phyloP scores from a whole-genome alignment of 441 rosid species.

The Isatis lusitanica region DNA sequence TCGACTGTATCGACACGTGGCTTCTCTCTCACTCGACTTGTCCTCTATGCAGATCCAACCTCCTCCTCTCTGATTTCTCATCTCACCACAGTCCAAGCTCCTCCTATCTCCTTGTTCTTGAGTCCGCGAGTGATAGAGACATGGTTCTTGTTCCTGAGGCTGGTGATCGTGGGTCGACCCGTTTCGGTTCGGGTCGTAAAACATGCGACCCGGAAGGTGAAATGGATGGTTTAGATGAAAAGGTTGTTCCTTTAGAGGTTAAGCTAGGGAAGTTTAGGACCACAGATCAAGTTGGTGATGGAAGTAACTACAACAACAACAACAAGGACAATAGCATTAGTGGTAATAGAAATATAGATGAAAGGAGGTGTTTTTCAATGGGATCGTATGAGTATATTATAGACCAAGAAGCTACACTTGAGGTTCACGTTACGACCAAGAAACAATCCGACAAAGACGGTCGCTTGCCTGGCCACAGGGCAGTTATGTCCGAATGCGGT shows the following conservation, averaged over 20 bases:
- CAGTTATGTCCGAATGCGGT: conserved; percentile 44
- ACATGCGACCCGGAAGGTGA: conserved; percentile 48
- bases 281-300: conserved; percentile 63
- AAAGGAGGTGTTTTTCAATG: conserved; percentile 84
- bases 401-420: conserved; percentile 78
- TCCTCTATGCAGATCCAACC: conserved; percentile 72
- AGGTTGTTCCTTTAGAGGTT: conserved; percentile 61
- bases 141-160: conserved; percentile 38
- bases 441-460: conserved; percentile 56
- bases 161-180: conserved; percentile 51
- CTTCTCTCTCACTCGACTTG: conserved; percentile 89
- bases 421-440: conserved; percentile 65
- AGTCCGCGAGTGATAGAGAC: conserved; percentile 72
- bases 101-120: conserved; percentile 77
- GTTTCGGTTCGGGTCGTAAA: conserved; percentile 39
- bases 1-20: conserved; percentile 92
- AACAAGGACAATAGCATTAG: conserved; percentile 12
- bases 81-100: conserved; percentile 44
- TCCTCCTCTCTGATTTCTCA: conserved; percentile 66
- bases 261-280: conserved; percentile 84
- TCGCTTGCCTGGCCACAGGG: conserved; percentile 54
- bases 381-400: conserved; percentile 87
- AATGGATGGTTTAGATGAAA: conserved; percentile 38
- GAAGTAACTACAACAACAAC: conserved; percentile 45
- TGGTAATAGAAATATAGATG: conserved; percentile 45